Evolutionary conservation across 352 stramenopile genomes (phyloP).

Genomic region (Pythium dissimile): DNA sequence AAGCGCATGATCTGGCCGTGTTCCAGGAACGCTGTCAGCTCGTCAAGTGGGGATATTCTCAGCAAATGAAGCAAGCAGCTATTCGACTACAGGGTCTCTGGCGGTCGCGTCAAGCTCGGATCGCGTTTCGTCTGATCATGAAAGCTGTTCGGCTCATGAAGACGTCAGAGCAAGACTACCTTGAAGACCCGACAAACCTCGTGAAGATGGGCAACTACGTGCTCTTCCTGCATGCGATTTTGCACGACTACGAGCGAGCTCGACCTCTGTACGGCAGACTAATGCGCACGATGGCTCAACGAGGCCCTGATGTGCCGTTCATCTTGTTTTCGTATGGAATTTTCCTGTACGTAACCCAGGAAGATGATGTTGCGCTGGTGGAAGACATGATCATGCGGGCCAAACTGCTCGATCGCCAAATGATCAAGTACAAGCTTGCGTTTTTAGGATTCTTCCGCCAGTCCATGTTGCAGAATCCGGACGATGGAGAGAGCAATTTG

Average conservation of each 20-base stretch:
- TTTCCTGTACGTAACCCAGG: conserved; percentile 68
- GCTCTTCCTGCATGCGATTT: conserved; percentile 71
- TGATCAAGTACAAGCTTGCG: conserved; percentile 73
- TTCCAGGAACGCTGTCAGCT: conserved; percentile 56
- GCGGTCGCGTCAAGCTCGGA: conserved; percentile 46
- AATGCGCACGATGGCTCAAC: conserved; percentile 71
- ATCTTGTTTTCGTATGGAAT: conserved; percentile 77
- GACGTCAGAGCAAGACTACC: conserved; percentile 63
- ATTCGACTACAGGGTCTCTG: conserved; percentile 51
- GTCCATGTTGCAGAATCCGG: conserved; percentile 59
- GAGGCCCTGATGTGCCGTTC: conserved; percentile 73
- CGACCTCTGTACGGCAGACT: conserved; percentile 61
- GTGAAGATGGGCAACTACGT: conserved; percentile 82
- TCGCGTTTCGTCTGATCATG: conserved; percentile 58
- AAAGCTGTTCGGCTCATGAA: conserved; percentile 68
- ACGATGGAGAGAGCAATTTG: conserved; percentile 56
- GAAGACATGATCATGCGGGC: conserved; percentile 66
- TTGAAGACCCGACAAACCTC: conserved; percentile 71
- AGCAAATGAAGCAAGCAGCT: conserved; percentile 45
- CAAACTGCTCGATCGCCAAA: conserved; percentile 46
- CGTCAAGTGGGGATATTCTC: conserved; percentile 62
- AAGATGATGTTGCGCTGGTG: conserved; percentile 60
- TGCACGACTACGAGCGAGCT: conserved; percentile 77
- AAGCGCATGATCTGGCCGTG: conserved; percentile 31
- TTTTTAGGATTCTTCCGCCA: conserved; percentile 79